A percentile compares a stretch with the other conserved stretches of the same genome.
Conservation (phyloP, 805 yeast genomes). For the Metschnikowia henanensis region DNA sequence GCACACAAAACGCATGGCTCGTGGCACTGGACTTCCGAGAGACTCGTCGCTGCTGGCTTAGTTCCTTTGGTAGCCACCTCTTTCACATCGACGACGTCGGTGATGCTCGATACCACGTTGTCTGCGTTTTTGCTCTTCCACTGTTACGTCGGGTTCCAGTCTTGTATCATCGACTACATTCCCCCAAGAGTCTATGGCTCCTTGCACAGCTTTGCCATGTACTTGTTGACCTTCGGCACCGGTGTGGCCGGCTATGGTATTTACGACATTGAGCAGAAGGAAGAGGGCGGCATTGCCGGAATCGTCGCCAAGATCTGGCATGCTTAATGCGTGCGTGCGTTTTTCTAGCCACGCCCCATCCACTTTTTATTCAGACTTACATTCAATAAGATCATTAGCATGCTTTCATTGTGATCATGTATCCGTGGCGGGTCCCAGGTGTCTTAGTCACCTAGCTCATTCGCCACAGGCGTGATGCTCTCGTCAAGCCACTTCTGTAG, state of each 20-base stretch:
- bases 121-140: slow-evolving; percentile 59
- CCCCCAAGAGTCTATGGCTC: slow-evolving; percentile 72
- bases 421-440: neutral
- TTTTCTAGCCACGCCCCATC: neutral
- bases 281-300: slow-evolving; percentile 58
- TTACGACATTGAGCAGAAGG: slow-evolving; percentile 64
- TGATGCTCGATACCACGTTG: slow-evolving; percentile 58
- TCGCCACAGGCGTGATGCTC: slow-evolving; percentile 8
- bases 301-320: slow-evolving; percentile 32
- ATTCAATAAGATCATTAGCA: neutral
- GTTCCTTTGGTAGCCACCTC: slow-evolving; percentile 67
- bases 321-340: slow-evolving; percentile 2
- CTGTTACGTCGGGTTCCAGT: slow-evolving; percentile 68
- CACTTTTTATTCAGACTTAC: neutral
- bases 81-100: slow-evolving; percentile 50
- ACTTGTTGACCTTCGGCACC: slow-evolving; percentile 61
- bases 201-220: slow-evolving; percentile 61
- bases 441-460: neutral
- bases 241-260: slow-evolving; percentile 68
- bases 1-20: slow-evolving; percentile 63
- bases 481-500: slow-evolving; percentile 25
- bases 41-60: slow-evolving; percentile 57
- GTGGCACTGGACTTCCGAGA: slow-evolving; percentile 72
- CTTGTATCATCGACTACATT: slow-evolving; percentile 78
- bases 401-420: neutral